Evolutionary conservation across 345 rosid species (phyloP), one percentile per base, ranked within the genome.

Genomic region (Gynandropsis gynandra): DNA sequence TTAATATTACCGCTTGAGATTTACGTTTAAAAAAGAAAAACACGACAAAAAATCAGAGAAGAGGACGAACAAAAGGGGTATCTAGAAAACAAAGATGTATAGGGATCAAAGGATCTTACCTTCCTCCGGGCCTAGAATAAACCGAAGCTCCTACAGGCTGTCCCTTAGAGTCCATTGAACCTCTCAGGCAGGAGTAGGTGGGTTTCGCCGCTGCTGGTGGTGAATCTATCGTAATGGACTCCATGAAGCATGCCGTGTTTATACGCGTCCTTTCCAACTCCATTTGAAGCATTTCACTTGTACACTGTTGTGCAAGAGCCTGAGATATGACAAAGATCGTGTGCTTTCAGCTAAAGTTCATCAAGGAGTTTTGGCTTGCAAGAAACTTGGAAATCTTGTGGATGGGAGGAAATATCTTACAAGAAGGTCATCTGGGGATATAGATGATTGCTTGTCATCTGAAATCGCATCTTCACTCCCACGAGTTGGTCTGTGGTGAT

Each of bases 181-280:
- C 86, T 70, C 75, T 79, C 53, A 73, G 73, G 48, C 82, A 72
- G 19, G 78, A 55, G 46, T 80, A 74, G 0, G 85, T 76, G 35
- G 81, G 74, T 78, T 74, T 87, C 10, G 87, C 89, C 40, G 58
- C 29, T n/a, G 77, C 62, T 54, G 82, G 87, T 43, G 70, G 80
- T 0, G 79, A 55, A 39, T 87, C 93, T 64, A 80, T 47, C 10
- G 90, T 72, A 9, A 75, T 70, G 0, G 96, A 74, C 71, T 82
- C 93, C 3, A 67, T 75, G 33, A 92, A 92, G 69, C 98, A 92
- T 56, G 97, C 96, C 7, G 86, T 77, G 65, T 92, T 92, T 18
- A 85, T 63, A n/a, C 89, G 89, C 29, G 98, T 87, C 58, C 89
- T 85, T 74, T 87, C 96, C 7, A 92, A 73, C 72, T 92, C 98